Evolutionary conservation across 2,329 filamentous ascomycete species (phyloP), one percentile per base, ranked within the genome.

Genomic region (Epicoccum nigrum): DNA sequence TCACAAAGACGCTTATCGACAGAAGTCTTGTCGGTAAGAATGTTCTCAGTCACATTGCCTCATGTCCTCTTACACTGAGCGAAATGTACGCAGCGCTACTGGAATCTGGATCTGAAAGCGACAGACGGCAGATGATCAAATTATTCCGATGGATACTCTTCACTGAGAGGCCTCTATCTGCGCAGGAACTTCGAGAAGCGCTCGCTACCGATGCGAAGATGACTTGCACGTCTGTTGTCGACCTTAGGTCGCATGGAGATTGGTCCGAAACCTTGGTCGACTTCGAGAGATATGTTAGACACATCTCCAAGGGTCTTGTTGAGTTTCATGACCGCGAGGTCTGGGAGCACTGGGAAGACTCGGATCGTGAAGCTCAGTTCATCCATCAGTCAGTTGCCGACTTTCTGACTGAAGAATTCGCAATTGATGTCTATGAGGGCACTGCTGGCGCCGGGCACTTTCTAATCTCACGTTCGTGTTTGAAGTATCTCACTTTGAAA

Each of bases 331-430:
- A 3, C 11, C 32, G 33, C 4, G 32, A 21, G 1, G 0, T 31
- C 12, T 45, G 31, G 31, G 41, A 44, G 13, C 32, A 20, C 11
- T 13, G 28, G 17, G 32, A 30, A 8, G 42, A 31, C 0, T 37
- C 5, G 1, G 7, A 30, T 6, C 42, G 23, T 2, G 33, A 37
- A 16, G 42, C 42, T 4, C 42, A 45, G 7, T 8, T 45, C 2
- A 30, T 45, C 5, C 42, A 45, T 16, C 32, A 45, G 11, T 45
- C 32, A 16, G 42, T 45, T 2, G 42, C 42, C 3, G 42, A 45
- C 12, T 45, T 28, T 12, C 19, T 45, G 2, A 17, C 13, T 9
- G 30, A 34, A 23, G 30, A 21, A 7, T 13, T 1, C 7, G 13
- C 4, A 11, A 4, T 3, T 1, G 17, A 39, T 7, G 8, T 17